Evolutionary conservation across 2,329 filamentous ascomycete species (phyloP).

Genomic region (Orbilia quercus): DNA sequence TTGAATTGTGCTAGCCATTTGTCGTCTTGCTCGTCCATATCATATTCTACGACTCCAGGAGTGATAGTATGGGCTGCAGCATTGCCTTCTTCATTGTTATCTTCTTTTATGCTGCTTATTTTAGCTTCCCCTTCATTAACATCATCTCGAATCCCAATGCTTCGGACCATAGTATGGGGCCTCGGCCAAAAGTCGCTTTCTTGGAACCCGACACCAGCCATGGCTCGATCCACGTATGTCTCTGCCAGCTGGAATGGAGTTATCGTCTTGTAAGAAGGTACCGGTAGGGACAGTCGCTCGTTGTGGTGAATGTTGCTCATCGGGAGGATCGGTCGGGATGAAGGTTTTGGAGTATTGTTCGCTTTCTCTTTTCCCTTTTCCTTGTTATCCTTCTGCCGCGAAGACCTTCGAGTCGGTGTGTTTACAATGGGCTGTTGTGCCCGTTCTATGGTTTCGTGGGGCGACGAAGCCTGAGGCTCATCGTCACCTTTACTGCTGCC

Average conservation of each 20-base stretch:
- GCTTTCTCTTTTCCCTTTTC: constrained; percentile 43
- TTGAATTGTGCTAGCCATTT: constrained; percentile 94
- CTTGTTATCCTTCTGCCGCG: constrained; percentile 54
- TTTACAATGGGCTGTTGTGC: constrained; percentile 47
- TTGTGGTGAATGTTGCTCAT: constrained; percentile 82
- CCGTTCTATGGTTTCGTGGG: constrained; percentile 30
- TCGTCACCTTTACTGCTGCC: constrained; percentile 51
- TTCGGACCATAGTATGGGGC: constrained; percentile 71
- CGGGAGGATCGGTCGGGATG: constrained; percentile 68
- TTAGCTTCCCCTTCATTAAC: constrained; percentile 71
- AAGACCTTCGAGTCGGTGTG: constrained; percentile 48
- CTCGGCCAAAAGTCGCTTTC: constrained; percentile 89
- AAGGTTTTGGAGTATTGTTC: constrained; percentile 31
- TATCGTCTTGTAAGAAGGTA: constrained; percentile 79
- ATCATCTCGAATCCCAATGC: constrained; percentile 73
- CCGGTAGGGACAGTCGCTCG: constrained; percentile 80
- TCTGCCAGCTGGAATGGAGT: constrained; percentile 83
- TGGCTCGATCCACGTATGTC: constrained; percentile 91
- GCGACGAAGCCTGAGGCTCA: constrained; percentile 39
- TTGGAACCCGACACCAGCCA: constrained; percentile 96
- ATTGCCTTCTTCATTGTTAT: constrained; percentile 41
- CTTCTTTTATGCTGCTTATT: constrained; percentile 40
- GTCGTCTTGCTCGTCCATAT: constrained; percentile 99
- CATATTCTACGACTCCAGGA: constrained; percentile 91
- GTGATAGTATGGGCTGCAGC: constrained; percentile 34